A percentile compares a stretch with the other conserved stretches of the same genome.
Conservation (phyloP, 2,329 filamentous ascomycete genomes). For the Verticillium zaregamsianum region DNA sequence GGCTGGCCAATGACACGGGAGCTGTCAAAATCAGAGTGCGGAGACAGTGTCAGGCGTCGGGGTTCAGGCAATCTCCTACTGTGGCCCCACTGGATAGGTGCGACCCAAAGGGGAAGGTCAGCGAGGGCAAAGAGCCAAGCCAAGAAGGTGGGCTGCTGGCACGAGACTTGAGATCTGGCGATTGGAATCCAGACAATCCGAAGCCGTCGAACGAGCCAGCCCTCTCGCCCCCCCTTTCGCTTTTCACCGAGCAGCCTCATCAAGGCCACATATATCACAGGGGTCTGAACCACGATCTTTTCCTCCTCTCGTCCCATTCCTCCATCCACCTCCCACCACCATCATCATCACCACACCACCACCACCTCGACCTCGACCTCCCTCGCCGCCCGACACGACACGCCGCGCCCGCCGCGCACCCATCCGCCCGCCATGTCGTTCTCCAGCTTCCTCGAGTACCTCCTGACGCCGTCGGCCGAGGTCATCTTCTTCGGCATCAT, state of each 20-base stretch:
- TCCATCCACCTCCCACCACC: conserved; percentile 3
- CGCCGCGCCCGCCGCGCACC: conserved; percentile 2
- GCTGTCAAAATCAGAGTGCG: not conserved
- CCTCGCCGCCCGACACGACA: conserved; percentile 8
- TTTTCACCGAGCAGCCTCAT: not conserved
- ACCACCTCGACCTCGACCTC: not conserved
- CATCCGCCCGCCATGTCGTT: conserved; percentile 30
- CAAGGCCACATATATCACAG: not conserved
- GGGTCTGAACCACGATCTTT: not conserved
- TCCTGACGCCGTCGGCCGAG: conserved; percentile 56
- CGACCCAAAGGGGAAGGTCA: not conserved
- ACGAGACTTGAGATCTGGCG: not conserved
- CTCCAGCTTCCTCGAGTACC: conserved; percentile 40
- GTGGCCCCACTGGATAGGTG: not conserved
- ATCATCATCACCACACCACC: not conserved
- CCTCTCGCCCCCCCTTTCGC: not conserved
- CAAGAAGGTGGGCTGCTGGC: not conserved
- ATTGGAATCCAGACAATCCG: not conserved
- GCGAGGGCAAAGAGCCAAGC: not conserved
- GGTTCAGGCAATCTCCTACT: not conserved
- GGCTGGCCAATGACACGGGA: not conserved
- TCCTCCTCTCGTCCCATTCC: conserved; percentile 7
- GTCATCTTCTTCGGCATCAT: conserved; percentile 65
- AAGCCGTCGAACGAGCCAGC: not conserved
- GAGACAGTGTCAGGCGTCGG: not conserved